Evolutionary conservation across 1,284 basidiomycete species (phyloP).

Genomic region (Pseudozyma thailandica): DNA sequence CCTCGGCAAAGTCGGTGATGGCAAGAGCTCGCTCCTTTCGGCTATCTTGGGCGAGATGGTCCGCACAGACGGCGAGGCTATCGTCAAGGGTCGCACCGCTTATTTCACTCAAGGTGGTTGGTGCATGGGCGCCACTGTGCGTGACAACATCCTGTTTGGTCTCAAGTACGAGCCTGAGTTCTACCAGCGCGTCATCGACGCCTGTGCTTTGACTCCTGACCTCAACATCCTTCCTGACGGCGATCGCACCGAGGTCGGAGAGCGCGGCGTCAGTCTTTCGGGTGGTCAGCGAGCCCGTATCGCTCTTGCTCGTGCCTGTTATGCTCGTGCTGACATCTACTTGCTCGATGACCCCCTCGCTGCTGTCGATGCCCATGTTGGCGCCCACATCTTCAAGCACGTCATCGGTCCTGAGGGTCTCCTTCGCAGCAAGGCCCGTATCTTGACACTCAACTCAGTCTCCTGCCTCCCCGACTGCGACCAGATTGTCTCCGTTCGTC

Average conservation of each 20-base stretch:
- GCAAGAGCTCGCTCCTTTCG: conserved; percentile 63
- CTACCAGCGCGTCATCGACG: conserved; percentile 66
- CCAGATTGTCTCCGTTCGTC: conserved; percentile 79
- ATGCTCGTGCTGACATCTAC: conserved; percentile 76
- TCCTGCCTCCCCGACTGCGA: conserved; percentile 73
- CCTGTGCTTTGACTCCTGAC: conserved; percentile 71
- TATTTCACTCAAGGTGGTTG: conserved; percentile 89
- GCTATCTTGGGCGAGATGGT: conserved; percentile 65
- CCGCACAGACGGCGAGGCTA: conserved; percentile 52
- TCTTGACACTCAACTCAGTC: conserved; percentile 68
- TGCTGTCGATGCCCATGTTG: conserved; percentile 70
- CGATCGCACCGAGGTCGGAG: conserved; percentile 75
- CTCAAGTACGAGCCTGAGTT: conserved; percentile 71
- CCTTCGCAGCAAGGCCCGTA: conserved; percentile 61
- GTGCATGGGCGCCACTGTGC: conserved; percentile 84
- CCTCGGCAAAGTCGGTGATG: conserved; percentile 65
- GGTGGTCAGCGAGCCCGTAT: conserved; percentile 77
- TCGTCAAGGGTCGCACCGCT: conserved; percentile 70
- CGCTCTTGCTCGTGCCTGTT: conserved; percentile 79
- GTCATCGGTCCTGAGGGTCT: conserved; percentile 57
- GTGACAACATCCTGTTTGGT: conserved; percentile 72
- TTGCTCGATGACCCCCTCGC: conserved; percentile 81
- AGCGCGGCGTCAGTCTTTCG: conserved; percentile 71
- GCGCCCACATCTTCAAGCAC: conserved; percentile 65
- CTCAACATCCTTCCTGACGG: conserved; percentile 79